Evolutionary conservation across 169 alveolate genomes (phyloP).

Genomic region (Theileria annulata): DNA sequence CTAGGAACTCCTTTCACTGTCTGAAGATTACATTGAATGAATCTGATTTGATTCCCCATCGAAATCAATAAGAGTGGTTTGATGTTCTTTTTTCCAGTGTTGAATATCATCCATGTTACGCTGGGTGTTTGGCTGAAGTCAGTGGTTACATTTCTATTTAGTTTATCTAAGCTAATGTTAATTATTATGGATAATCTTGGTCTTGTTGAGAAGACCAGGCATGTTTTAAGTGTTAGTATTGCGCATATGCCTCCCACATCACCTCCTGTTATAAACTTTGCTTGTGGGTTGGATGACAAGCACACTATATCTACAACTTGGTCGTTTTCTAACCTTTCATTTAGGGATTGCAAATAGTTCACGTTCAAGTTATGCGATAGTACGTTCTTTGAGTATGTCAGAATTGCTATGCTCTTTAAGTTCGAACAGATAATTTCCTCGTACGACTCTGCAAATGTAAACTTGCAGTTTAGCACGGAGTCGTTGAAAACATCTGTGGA

Average conservation of each 20-base stretch:
- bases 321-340: conserved; percentile 32
- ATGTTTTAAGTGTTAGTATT: conserved; percentile 43
- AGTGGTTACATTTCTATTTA: background rate
- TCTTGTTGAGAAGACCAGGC: conserved; percentile 50
- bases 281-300: conserved; percentile 58
- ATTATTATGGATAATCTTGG: conserved; percentile 53
- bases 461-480: conserved; percentile 47
- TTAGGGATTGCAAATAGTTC: conserved; percentile 18
- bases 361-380: conserved; percentile 52
- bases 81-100: conserved; percentile 48
- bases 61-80: conserved; percentile 54
- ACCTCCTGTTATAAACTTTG: conserved; percentile 49
- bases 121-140: conserved; percentile 35
- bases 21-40: conserved; percentile 36
- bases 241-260: conserved; percentile 50
- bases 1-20: conserved; percentile 35
- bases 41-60: conserved; percentile 44
- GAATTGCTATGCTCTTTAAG: conserved; percentile 24
- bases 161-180: conserved; percentile 34
- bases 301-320: conserved; percentile 56
- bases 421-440: conserved; percentile 56
- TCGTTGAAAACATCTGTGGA: conserved; percentile 43
- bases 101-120: conserved; percentile 60
- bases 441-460: conserved; percentile 57
- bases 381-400: conserved; percentile 50